Base-by-base conservation (phyloP, 208 protist genomes). In the Acanthamoeba sp. region DNA sequence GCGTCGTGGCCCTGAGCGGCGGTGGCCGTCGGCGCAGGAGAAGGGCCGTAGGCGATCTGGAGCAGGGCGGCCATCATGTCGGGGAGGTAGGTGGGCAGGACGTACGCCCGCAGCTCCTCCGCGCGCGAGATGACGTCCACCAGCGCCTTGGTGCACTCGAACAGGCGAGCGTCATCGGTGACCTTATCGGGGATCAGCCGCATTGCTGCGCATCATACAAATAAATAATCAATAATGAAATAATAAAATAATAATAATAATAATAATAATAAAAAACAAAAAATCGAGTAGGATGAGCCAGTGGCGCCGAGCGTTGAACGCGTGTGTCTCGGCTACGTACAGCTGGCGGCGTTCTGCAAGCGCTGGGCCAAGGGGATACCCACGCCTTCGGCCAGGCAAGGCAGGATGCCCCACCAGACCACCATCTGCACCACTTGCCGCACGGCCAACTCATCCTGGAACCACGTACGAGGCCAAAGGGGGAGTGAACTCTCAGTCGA, bases 351-450 rank as follows among this genome's bases (percentile, higher is more conserved):
- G 40, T 55, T 84, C 73, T 84, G 36, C 24, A 84, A n/a, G 36
- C 73, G 36, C 20, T 84, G 73, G 16, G 7, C 40, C 36, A 84
- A 42, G 32, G 73, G 42, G 32, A 84, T n/a, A 22, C 73, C 73
- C 1, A 84, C 73, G 36, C 73, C 73, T 42, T 42, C 40, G 36
- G 14, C 40, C 73, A 84, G 73, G 34, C 73, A 84, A 7, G 73
- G 73, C 2, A 84, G 24, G 42, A 84, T 24, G 73, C 73, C 42
- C 73, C 73, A 84, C 40, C 73, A 84, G 40, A 84, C 73, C 73
- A 84, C 73, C 36, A 84, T 42, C 29, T 84, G 73, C 42, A 84
- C 73, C 22, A 52, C 73, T 14, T 84, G 73, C 73, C 73, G 73
- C 32, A 84, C 73, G 24, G 42, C 42, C 29, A 52, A 4, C 29